Conservation (phyloP, 352 stramenopile species). For the Phytophthora litchii region DNA sequence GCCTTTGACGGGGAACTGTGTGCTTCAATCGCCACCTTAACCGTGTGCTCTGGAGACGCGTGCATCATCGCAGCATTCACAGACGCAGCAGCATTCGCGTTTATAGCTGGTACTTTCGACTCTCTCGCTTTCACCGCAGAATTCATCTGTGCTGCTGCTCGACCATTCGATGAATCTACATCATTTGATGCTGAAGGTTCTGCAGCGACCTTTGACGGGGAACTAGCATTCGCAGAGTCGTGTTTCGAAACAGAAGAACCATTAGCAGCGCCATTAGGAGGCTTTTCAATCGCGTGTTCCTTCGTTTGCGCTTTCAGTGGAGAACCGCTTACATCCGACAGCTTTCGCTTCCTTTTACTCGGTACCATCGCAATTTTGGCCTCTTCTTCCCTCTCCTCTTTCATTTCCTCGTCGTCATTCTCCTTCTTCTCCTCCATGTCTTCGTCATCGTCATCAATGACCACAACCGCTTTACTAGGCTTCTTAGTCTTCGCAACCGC, state of each 20-base stretch:
- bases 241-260: neutral
- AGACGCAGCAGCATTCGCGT: constrained; percentile 18
- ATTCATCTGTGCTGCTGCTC: constrained; percentile 2
- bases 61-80: constrained; percentile 24
- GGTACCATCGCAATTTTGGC: constrained; percentile 2
- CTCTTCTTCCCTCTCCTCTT: constrained; percentile 22
- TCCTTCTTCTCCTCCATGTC: constrained; percentile 37
- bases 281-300: constrained; percentile 15
- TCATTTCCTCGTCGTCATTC: neutral
- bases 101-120: neutral
- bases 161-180: neutral
- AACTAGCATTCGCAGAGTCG: neutral
- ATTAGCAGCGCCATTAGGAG: neutral
- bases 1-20: constrained; percentile 44
- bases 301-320: constrained; percentile 21
- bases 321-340: constrained; percentile 34
- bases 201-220: neutral
- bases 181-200: constrained; percentile 7
- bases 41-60: constrained; percentile 36
- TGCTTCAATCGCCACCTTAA: constrained; percentile 35
- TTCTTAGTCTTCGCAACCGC: constrained; percentile 36
- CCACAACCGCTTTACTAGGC: constrained; percentile 36
- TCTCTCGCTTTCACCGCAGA: constrained; percentile 9
- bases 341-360: constrained; percentile 51
- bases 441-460: constrained; percentile 39